phyloP scores from a whole-genome alignment of 768 basidiomycete species.

The Phylloporus rhodoxanthus region DNA sequence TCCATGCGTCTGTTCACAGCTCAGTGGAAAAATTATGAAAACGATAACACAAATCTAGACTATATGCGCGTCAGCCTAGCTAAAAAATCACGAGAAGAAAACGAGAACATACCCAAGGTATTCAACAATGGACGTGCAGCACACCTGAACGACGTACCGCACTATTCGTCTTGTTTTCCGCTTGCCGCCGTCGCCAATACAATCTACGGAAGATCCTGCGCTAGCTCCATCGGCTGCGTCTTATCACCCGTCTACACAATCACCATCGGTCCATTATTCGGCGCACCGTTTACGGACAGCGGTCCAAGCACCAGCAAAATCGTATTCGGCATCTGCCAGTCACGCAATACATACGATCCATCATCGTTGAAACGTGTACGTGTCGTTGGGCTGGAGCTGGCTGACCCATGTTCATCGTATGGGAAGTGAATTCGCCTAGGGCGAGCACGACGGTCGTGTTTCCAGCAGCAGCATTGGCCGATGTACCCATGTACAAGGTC shows the following conservation, averaged over 20 bases:
- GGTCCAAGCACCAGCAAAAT: constrained; percentile 89
- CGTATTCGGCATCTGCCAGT: constrained; percentile 21
- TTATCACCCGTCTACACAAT: constrained; percentile 73
- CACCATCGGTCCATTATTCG: constrained; percentile 60
- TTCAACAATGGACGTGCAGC: background rate
- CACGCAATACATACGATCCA: too few species aligned
- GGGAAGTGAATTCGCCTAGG: too few species aligned
- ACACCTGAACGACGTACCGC: background rate
- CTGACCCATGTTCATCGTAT: too few species aligned
- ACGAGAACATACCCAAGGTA: background rate
- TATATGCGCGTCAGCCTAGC: too few species aligned
- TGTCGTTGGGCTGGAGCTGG: too few species aligned
- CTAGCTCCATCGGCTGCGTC: constrained; percentile 9
- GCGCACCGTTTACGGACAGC: constrained; percentile 65
- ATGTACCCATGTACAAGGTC: constrained; percentile 52
- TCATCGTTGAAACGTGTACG: too few species aligned
- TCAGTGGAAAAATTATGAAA: too few species aligned
- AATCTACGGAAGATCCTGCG: background rate
- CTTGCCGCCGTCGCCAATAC: background rate
- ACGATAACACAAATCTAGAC: too few species aligned
- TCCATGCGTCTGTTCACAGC: too few species aligned
- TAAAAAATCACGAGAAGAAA: too few species aligned
- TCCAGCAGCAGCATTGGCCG: background rate
- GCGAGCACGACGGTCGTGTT: too few species aligned
- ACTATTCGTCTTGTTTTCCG: background rate